Evolutionary conservation across 345 rosid genomes (phyloP), one percentile per base, ranked within the genome.

Genomic region (Eucalyptus erythrocorys): DNA sequence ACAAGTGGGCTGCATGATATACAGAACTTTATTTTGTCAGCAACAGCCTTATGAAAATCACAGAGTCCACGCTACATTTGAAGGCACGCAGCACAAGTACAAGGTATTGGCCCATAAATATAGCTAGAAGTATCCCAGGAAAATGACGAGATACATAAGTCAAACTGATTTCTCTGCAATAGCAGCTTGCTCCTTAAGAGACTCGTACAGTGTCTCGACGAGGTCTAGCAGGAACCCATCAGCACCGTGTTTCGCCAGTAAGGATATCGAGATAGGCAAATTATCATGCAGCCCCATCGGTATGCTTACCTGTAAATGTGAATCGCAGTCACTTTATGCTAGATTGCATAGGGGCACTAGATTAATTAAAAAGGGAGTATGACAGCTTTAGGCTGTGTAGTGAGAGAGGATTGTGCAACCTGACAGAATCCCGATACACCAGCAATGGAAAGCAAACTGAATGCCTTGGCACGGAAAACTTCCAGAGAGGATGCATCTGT

Each of bases 361-460:
- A 2, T 71, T 37, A 71, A 71, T 10, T 50, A 9, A 13, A 40
- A 71, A 11, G 0, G 27, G 16, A 68, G 81, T 15, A 86, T 4
- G 2, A 49, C 19, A 84, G 57, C 22, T n/a, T 48, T 57, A 7
- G 8, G n/a, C 7, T 10, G 53, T 32, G 7, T 27, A 85, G 71
- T 34, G 53, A 79, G 10, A 59, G 80, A 85, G 64, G 17, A 89
- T 47, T 43, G 84, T 1, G 1, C 47, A 76, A 94, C 99, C 99
- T 96, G 99, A 91, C 99, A 97, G 91, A 94, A 94, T 87, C 99
- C 98, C 17, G 99, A 97, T 71, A 95, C 93, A 50, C 97, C 98
- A 17, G 96, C 95, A 64, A 97, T 91, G 7, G 97, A 95, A 86
- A 95, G 93, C 92, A 96, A 93, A 91, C 98, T 92, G 61, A 94